Evolutionary conservation across 176 grass and related monocot species (phyloP), one percentile per base, ranked within the genome.

Genomic region (Rhynchospora tenuis): DNA sequence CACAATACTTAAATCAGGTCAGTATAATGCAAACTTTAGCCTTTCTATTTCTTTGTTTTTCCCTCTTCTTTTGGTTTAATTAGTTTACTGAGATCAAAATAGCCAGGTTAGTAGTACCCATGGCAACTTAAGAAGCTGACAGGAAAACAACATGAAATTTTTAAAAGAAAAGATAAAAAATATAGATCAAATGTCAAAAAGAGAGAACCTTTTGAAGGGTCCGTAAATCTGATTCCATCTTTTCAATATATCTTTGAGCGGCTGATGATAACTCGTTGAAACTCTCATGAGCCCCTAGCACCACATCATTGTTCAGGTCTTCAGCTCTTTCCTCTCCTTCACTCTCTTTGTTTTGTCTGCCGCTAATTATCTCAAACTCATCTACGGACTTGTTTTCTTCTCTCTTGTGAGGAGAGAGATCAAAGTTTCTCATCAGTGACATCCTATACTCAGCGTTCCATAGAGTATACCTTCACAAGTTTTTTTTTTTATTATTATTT

Each of bases 391-490:
- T 81, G 69, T 58, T 51, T 33, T 58, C 28, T 74, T 82, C 51
- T 33, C 3, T 87, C 10, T 19, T 73, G 44, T 57, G 17, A 74
- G 55, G 62, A 82, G 78, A 87, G 33, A 69, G 16, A 13, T 87
- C 65, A 71, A 63, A 82, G 47, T 83, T 87, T 64, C 66, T 87
- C n/a, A 65, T 82, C 38, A 87, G 69, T 7, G 63, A 87, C 66
- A 82, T 61, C 85, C 85, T 81, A 73, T 87, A 87, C 65, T 87
- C 79, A 3, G 85, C 85, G 82, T 87, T 87, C 85, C 85, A 87
- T 48, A 87, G 56, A 62, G 85, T 87, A 76, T 83, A 87, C 78
- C 85, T 82, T 69, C 31, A 73, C n/a, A 48, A 47, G 1, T 9
- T 13, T n/a, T n/a, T n/a, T n/a, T n/a, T n/a, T n/a, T n/a, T n/a